phyloP scores from a whole-genome alignment of 139 green algal genomes.

The Chlorella sp. region DNA sequence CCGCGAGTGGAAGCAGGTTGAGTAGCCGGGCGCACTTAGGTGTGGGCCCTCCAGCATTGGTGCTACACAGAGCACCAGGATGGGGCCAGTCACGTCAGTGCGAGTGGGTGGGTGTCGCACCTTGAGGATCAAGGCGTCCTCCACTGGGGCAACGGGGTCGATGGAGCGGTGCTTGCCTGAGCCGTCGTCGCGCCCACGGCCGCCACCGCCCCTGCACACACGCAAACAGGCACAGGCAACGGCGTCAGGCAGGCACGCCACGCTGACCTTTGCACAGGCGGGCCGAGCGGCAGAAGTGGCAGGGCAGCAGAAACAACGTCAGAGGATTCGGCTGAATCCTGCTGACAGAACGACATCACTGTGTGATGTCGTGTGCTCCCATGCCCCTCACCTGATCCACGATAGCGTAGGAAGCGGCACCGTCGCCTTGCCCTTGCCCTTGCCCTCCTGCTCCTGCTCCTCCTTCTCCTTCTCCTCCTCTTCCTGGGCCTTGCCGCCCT shows the following conservation, averaged over 20 bases:
- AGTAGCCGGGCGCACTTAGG: too few relatives aligned
- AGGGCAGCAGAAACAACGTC: too few relatives aligned
- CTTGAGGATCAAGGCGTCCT: constrained; percentile 27
- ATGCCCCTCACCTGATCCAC: background rate
- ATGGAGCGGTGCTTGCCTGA: constrained; percentile 28
- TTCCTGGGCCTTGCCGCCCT: background rate
- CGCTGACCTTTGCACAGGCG: background rate
- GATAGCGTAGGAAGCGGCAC: too few relatives aligned
- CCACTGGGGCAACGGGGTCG: constrained; percentile 42
- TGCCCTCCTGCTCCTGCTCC: background rate
- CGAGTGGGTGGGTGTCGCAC: too few relatives aligned
- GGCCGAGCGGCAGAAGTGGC: background rate
- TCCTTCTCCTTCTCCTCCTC: background rate
- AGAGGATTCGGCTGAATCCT: too few relatives aligned
- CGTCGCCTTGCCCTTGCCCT: too few relatives aligned
- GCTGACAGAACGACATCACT: too few relatives aligned
- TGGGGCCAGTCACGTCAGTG: too few relatives aligned
- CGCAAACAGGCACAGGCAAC: background rate
- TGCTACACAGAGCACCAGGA: too few relatives aligned
- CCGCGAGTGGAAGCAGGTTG: too few relatives aligned
- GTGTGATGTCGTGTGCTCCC: too few relatives aligned
- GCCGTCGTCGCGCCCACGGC: constrained; percentile 16
- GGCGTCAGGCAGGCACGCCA: background rate
- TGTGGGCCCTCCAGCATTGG: too few relatives aligned
- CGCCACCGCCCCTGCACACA: constrained; percentile 25